These are phyloP conservation scores for Hypoxylon subgilvum DNA, from an alignment of 495 filamentous ascomycete species.

Conservation along the genomic window DNA sequence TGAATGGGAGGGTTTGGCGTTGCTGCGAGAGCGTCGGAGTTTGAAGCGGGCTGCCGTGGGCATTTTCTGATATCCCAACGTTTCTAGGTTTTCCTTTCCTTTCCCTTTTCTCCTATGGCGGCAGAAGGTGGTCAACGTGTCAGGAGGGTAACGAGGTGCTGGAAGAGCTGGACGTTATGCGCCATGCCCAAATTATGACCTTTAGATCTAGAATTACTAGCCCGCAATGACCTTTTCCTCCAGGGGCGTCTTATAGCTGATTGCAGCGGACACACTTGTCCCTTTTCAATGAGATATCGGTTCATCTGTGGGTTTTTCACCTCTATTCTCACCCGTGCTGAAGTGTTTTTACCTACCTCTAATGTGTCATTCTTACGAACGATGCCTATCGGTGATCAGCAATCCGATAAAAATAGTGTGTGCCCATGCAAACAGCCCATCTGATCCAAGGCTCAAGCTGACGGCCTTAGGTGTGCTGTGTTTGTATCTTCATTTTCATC, in stretches of 20 bases:
- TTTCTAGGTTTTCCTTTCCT: neutral
- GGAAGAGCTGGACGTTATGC: neutral
- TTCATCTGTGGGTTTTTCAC: constrained; percentile 1
- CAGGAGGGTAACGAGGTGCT: neutral
- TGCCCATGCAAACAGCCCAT: too few relatives aligned
- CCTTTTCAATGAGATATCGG: neutral
- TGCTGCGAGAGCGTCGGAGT: constrained; percentile 16
- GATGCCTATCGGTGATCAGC: too few relatives aligned
- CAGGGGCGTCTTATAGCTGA: constrained; percentile 23
- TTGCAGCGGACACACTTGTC: constrained; percentile 11
- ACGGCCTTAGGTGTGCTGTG: too few relatives aligned
- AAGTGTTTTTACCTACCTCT: too few relatives aligned
- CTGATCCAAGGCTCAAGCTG: too few relatives aligned
- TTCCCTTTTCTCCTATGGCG: neutral
- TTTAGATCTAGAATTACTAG: constrained; percentile 16
- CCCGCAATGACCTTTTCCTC: constrained; percentile 8
- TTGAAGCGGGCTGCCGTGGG: too few relatives aligned
- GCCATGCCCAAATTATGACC: constrained; percentile 8
- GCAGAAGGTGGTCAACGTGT: neutral
- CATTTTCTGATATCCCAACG: constrained; percentile 34
- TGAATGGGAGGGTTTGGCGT: too few relatives aligned
- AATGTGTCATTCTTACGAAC: too few relatives aligned
- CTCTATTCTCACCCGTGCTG: neutral
- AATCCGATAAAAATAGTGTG: too few relatives aligned
- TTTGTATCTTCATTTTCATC: too few relatives aligned